These are phyloP conservation scores for Rosa rugosa DNA, from an alignment of 306 rosid species.

Conservation along the genomic window DNA sequence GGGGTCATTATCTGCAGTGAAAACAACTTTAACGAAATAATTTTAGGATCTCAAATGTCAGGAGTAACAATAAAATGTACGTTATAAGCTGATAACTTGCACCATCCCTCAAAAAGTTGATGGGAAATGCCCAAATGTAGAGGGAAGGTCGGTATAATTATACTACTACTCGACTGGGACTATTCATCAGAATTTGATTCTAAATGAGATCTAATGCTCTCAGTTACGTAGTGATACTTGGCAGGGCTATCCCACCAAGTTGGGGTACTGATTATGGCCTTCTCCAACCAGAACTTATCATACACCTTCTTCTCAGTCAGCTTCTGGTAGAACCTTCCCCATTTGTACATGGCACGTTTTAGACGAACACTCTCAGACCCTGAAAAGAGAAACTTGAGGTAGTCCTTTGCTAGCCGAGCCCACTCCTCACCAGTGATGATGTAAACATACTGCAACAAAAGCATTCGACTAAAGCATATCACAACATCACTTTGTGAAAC, in stretches of 20 bases:
- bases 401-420: constrained; percentile 60
- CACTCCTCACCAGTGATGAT: constrained; percentile 71
- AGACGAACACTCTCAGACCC: constrained; percentile 63
- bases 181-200: constrained; percentile 25
- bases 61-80: not conserved
- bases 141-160: not conserved
- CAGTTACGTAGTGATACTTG: constrained; percentile 26
- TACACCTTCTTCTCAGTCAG: constrained; percentile 35
- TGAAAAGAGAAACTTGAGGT: constrained; percentile 55
- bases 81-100: not conserved
- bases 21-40: not conserved
- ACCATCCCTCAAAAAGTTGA: too few species aligned
- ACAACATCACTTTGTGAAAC: not conserved
- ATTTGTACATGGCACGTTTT: constrained; percentile 44
- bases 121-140: not conserved
- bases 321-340: constrained; percentile 41
- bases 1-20: not conserved
- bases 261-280: constrained; percentile 43
- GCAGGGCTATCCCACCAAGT: constrained; percentile 39
- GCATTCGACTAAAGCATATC: not conserved
- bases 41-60: not conserved
- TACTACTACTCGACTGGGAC: not conserved
- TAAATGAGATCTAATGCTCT: constrained; percentile 25
- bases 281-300: constrained; percentile 40
- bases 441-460: constrained; percentile 57